phyloP scores from a whole-genome alignment of 1,284 basidiomycete species.

The Schizophyllum amplum region DNA sequence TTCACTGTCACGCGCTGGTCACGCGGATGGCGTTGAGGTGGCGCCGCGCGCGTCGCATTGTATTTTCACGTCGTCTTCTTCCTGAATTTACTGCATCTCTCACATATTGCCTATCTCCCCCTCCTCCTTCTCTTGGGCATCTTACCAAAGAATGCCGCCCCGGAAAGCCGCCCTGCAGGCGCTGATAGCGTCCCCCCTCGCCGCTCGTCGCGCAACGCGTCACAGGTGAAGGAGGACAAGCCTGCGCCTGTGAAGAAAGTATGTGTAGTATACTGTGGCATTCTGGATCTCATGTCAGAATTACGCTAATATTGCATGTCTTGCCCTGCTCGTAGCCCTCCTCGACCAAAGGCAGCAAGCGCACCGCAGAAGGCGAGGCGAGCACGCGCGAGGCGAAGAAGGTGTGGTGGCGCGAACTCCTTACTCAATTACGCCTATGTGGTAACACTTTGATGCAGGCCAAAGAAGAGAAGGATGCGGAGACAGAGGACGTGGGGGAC shows the following conservation, averaged over 20 bases:
- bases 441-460: constrained; percentile 19
- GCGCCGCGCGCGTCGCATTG: too few relatives aligned
- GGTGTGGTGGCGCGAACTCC: not conserved
- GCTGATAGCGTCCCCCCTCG: constrained; percentile 26
- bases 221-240: constrained; percentile 26
- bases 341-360: not conserved
- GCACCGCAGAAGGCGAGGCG: not conserved
- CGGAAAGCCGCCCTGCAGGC: constrained; percentile 19
- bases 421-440: not conserved
- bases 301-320: constrained; percentile 1
- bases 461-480: constrained; percentile 18
- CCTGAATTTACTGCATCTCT: too few relatives aligned
- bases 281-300: not conserved
- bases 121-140: too few relatives aligned
- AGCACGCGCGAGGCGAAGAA: not conserved
- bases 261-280: not conserved
- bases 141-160: constrained; percentile 22
- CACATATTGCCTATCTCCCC: too few relatives aligned
- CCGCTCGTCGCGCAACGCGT: constrained; percentile 39
- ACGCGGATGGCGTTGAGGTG: too few relatives aligned
- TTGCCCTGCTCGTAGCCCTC: not conserved
- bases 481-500: not conserved
- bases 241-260: constrained; percentile 21
- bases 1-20: too few relatives aligned
- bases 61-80: too few relatives aligned